Percentiles rank a stretch among this genome's conserved stretches.
phyloP scores from a whole-genome alignment of 2,329 filamentous ascomycete genomes.

The Sporothrix curviconia region DNA sequence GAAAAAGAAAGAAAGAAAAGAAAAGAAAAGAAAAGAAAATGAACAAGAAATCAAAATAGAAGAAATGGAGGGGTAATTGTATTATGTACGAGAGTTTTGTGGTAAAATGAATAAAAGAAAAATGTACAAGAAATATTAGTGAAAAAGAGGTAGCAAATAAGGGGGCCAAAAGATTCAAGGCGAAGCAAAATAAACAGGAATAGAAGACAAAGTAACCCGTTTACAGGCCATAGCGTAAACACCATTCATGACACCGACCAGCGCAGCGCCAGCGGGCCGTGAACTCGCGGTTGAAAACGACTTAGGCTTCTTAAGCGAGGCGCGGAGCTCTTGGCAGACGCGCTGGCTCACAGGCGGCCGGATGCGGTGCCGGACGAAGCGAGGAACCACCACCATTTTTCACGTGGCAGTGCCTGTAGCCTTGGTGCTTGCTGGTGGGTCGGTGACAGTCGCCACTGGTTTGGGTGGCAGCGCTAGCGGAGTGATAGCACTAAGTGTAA shows the following conservation, averaged over 20 bases:
- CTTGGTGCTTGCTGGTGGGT: conserved; percentile 23
- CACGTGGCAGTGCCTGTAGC: conserved; percentile 21
- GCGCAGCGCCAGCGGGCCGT: conserved; percentile 43
- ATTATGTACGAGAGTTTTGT: no score
- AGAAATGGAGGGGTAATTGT: no score
- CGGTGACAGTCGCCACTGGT: conserved; percentile 20
- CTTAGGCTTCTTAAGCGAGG: conserved; percentile 34
- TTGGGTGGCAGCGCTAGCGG: conserved; percentile 15
- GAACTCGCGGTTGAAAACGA: conserved; percentile 39
- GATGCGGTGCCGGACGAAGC: conserved; percentile 19
- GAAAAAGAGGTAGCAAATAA: neutral
- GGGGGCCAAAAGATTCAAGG: no score
- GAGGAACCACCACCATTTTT: conserved; percentile 11
- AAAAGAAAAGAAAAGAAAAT: no score
- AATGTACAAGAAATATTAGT: neutral
- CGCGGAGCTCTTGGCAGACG: conserved; percentile 22
- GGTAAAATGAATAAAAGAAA: neutral
- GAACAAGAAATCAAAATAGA: neutral
- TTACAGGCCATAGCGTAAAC: conserved; percentile 45
- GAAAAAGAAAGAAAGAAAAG: neutral
- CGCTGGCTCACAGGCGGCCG: conserved; percentile 17
- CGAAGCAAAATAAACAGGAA: conserved; percentile 29
- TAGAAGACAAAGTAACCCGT: no score
- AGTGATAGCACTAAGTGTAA: no score
- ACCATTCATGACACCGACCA: conserved; percentile 46